Conservation (phyloP, 2,329 filamentous ascomycete genomes). For the Teratosphaeria zuluensis region DNA sequence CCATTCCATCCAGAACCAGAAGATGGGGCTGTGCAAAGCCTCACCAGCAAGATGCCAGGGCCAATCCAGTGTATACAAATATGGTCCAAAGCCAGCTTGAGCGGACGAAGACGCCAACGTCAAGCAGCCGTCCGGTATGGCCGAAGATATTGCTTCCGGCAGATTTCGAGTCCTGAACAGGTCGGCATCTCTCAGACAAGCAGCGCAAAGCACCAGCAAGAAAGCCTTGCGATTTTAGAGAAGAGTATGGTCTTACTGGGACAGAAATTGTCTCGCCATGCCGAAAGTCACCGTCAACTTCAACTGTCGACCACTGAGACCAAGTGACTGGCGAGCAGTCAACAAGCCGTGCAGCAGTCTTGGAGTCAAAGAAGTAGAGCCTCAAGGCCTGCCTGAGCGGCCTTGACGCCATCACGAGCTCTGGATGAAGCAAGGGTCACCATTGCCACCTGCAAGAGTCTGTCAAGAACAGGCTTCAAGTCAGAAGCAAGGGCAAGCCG, state of each 20-base stretch:
- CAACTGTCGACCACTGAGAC: neutral
- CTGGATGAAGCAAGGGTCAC: no score
- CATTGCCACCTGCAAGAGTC: neutral
- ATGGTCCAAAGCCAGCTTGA: neutral
- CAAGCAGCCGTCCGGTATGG: no score
- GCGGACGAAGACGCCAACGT: neutral
- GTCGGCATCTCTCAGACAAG: no score
- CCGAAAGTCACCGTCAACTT: neutral
- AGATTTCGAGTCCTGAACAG: no score
- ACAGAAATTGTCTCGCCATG: neutral
- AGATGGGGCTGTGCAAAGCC: neutral
- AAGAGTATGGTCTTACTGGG: neutral
- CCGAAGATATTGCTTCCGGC: no score
- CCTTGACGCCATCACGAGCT: neutral
- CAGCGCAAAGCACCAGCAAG: no score
- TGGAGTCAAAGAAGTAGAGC: neutral
- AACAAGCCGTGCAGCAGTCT: neutral
- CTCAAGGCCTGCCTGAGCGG: neutral
- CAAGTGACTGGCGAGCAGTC: neutral
- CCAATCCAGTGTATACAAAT: neutral
- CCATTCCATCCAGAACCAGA: neutral
- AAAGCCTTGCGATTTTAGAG: no score
- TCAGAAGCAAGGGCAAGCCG: neutral
- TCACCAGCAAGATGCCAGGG: neutral
- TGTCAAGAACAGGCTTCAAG: neutral